Base-by-base conservation (phyloP, 2,329 filamentous ascomycete species). In the Colletotrichum theobromicola region DNA sequence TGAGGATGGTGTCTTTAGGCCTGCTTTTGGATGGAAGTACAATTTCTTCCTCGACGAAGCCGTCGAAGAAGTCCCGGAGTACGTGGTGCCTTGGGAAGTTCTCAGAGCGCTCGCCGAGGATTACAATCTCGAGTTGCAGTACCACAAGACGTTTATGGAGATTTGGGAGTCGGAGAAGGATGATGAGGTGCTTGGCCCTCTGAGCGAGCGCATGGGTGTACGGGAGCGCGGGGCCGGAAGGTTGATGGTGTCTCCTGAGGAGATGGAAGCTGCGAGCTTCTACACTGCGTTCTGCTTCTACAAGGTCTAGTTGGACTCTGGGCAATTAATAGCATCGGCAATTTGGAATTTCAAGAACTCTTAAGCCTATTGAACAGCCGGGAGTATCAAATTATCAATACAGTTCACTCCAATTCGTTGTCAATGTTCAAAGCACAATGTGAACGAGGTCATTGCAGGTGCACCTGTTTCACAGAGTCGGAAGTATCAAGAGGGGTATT, bases 231-330 rank as follows among this genome's bases (percentile, higher is more conserved):
- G 90, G 24, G 90, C 91, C 12, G 91, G 90, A 7, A 91, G 79
- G 18, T 85, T 98, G 77, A 83, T 94, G 61, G 94, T 98, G 65
- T 93, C 91, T 2, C 89, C 93, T 15, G 94, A 98, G 82, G 97
- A 99, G 87, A 94, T 97, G 90, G 96, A 98, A 83, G 97, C 97
- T 58, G 95, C 94, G 13, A 92, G 90, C 79, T 98, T 98, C 81
- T 98, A 98, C 81, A 91, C 97, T 79, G 96, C 94, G 2, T 98
- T 98, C 81, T 98, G 95, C 86, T 98, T 98, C 84, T 98, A 98
- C 85, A 98, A 98, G 87, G 95, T 97, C 60, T 97, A 88, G 28
- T 34, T 8, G n/a, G 46, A 26, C 4, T 13, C 4, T 34, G 32
- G 13, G 30, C 9, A 16, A 24, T 62, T 21, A 8, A 37, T 34